Base-by-base conservation (phyloP, 2,329 filamentous ascomycete genomes). In the Huntiella moniliformis region DNA sequence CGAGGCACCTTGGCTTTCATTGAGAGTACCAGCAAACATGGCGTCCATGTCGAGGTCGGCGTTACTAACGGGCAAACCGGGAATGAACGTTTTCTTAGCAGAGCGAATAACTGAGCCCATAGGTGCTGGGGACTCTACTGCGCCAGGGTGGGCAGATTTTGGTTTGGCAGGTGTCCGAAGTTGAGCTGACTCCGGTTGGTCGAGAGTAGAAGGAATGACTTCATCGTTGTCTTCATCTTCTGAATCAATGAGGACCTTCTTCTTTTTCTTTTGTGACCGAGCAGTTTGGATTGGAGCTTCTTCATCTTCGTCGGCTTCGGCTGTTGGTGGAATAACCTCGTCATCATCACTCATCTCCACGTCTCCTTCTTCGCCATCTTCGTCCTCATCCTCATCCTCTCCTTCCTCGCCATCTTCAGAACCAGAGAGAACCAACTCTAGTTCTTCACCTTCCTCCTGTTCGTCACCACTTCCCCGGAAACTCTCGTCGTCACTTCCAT, bases 21-120 rank as follows among this genome's bases (percentile, higher is more conserved):
- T 85, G 75, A 95, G 81, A 1, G 86, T 94, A 10, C 84, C 84
- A 4, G 82, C 82, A 57, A 94, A 95, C 51, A 91, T 88, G 55
- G 94, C 87, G 0, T 85, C 92, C 38, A 94, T 68, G 7, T 84
- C 82, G 37, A 93, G 63, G 2, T 75, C 76, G 33, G 74, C 75
- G 16, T 74, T 67, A 16, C 67, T 60, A 3, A 78, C 67, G 2
- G 77, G 73, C 15, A 84, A 62, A 1, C 77, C 78, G 3, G 79
- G 80, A 48, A 84, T 80, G 53, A 80, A 79, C 0, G 66, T 71
- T 60, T 81, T 82, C 49, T 71, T 77, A 2, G 76, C 76, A 3
- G 77, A 81, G 36, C 77, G 72, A n/a, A 80, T 58, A 2, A 79
- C 73, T 0, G 77, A 81, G 12, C 67, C 73, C n/a, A 61, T 64